Base-by-base conservation (phyloP, 345 rosid species). In the Excoecaria agallocha region DNA sequence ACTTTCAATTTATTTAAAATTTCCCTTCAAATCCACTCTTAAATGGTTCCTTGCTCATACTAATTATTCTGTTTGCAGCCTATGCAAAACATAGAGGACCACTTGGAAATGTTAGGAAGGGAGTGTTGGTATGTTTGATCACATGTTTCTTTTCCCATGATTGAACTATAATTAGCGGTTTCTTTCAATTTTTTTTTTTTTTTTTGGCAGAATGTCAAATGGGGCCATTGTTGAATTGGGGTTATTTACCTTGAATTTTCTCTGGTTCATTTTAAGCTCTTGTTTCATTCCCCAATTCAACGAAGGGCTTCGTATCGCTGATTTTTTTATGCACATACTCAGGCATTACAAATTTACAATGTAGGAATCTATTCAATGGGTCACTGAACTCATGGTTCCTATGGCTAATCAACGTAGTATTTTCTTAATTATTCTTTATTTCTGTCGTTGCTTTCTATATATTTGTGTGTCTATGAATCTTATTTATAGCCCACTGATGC, bases 101-200 rank as follows among this genome's bases (percentile, higher is more conserved):
- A 45, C 98, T 95, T 70, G 98, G 98, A 69, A 93, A 95, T 85
- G 96, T 95, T 59, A 87, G 99, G 82, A 95, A 95, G 90, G 99
- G 99, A 84, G 98, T 95, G 46, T 84, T 95, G 97, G 99, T 95
- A 89, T 15, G 74, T 54, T 49, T 22, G 30, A 37, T 74, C 69
- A 52, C 54, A 25, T 63, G 30, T 68, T 68, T 52, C 46, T 3
- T 52, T 52, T 16, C 37, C 24, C 25, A 25, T 9, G 22, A 39
- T 54, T 64, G 50, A 64, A 63, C 62, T 38, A 39, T 12, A 59
- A 46, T 5, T 61, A 38, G 69, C 10, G 43, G 38, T 52, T n/a
- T 25, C 22, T 52, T 52, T 22, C n/a, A 20, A 10, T 62, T 49
- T 2, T 73, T 63, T 62, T n/a, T n/a, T n/a, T n/a, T n/a, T n/a